These are phyloP conservation scores for Saussurea involucrata DNA, from an alignment of 129 eudicot genomes.

Conservation along the genomic window DNA sequence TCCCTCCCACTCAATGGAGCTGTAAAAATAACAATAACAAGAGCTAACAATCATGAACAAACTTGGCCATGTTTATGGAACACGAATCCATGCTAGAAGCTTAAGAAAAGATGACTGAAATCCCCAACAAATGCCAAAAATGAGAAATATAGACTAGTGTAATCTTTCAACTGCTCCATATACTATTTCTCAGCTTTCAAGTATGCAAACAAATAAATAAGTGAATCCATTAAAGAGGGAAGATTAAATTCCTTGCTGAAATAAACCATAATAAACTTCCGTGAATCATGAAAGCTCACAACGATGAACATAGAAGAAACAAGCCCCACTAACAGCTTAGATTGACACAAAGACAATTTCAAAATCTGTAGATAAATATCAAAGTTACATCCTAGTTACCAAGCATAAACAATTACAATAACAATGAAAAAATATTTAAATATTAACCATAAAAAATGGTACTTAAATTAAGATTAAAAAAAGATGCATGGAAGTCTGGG, in stretches of 20 bases:
- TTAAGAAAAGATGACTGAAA: background rate
- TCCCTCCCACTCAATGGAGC: conserved; percentile 89
- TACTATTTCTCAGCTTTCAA: background rate
- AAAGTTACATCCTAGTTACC: background rate
- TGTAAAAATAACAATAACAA: conserved; percentile 27
- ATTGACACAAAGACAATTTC: background rate
- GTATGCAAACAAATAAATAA: background rate
- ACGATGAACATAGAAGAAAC: background rate
- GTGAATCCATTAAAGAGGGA: background rate
- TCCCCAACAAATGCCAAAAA: background rate
- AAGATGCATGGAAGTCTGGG: background rate
- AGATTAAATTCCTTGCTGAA: background rate
- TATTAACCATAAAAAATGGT: background rate
- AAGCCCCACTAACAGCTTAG: background rate
- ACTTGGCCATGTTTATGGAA: background rate
- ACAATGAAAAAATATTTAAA: no score
- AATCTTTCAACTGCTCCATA: background rate
- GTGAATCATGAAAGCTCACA: background rate
- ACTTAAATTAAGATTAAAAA: background rate
- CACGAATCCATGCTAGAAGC: background rate
- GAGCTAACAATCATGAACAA: conserved; percentile 13
- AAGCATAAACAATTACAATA: background rate
- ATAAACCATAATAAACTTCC: background rate
- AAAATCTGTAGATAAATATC: no score
- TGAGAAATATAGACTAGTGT: background rate